A percentile compares a stretch with the other conserved stretches of the same genome.
Evolutionary conservation across 805 yeast species (phyloP).

Genomic region (Osmozyma mogii): DNA sequence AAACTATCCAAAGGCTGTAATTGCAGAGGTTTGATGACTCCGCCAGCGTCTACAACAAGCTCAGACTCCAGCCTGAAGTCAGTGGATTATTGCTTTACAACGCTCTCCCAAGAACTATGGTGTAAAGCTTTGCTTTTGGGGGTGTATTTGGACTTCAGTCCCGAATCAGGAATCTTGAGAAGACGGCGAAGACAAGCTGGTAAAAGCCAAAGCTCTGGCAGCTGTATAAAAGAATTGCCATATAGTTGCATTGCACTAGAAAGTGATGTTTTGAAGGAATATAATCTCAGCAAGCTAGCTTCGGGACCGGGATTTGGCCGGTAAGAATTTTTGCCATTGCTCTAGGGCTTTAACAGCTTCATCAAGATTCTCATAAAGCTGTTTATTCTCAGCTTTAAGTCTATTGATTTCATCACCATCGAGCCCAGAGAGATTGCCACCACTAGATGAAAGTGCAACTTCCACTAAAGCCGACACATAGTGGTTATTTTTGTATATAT

Average conservation of each 20-base stretch:
- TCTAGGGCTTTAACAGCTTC: conserved; percentile 33
- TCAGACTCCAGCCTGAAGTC: not conserved
- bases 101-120: conserved; percentile 2
- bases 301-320: conserved; percentile 2
- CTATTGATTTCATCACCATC: conserved; percentile 6
- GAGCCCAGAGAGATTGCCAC: conserved; percentile 4
- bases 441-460: not conserved
- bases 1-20: not conserved
- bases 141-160: conserved; percentile 17
- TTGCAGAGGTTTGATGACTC: not conserved
- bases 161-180: conserved; percentile 5
- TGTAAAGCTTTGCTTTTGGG: conserved; percentile 26
- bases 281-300: too few relatives aligned
- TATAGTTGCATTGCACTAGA: conserved; percentile 22
- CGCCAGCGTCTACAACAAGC: conserved; percentile 2
- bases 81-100: conserved; percentile 1
- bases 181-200: conserved; percentile 9
- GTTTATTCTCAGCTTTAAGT: conserved; percentile 25
- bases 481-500: conserved; percentile 28
- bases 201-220: conserved; percentile 10
- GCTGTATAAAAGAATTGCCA: conserved; percentile 22
- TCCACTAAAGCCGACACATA: conserved; percentile 14
- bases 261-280: conserved; percentile 21
- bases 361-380: conserved; percentile 28
- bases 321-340: conserved; percentile 25